Percentiles rank a stretch among this genome's conserved stretches.
These are phyloP conservation scores for Eucalyptus brandiana DNA, from an alignment of 345 rosid genomes.

Conservation along the genomic window DNA sequence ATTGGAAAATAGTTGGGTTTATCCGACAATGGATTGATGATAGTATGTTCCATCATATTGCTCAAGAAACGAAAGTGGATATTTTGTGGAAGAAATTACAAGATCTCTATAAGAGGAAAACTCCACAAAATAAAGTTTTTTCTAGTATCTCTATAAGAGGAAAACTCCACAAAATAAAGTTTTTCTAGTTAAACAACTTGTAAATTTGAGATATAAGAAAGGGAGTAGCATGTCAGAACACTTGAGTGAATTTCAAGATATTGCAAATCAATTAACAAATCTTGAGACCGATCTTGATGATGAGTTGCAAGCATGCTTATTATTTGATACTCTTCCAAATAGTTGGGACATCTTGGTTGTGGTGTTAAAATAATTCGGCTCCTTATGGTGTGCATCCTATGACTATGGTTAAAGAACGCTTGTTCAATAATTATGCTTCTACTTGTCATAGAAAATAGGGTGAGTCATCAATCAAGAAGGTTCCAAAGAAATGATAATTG, in stretches of 20 bases:
- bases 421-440: no score
- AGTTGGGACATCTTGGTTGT: background rate
- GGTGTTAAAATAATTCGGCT: background rate
- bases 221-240: rapidly evolving
- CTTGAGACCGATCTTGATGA: rapidly evolving
- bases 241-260: no score
- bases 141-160: no score
- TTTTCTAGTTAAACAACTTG: no score
- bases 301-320: rapidly evolving
- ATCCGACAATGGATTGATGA: no score
- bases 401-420: background rate
- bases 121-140: no score
- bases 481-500: rapidly evolving
- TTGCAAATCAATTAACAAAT: background rate
- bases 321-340: rapidly evolving
- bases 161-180: no score
- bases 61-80: background rate
- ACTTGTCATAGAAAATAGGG: no score
- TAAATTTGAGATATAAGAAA: no score
- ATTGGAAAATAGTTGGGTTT: no score
- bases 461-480: rapidly evolving
- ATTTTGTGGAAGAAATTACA: background rate
- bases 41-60: no score
- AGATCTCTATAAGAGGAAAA: no score
- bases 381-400: background rate